phyloP scores from a whole-genome alignment of 306 rosid genomes.

The Ceratonia siliqua region DNA sequence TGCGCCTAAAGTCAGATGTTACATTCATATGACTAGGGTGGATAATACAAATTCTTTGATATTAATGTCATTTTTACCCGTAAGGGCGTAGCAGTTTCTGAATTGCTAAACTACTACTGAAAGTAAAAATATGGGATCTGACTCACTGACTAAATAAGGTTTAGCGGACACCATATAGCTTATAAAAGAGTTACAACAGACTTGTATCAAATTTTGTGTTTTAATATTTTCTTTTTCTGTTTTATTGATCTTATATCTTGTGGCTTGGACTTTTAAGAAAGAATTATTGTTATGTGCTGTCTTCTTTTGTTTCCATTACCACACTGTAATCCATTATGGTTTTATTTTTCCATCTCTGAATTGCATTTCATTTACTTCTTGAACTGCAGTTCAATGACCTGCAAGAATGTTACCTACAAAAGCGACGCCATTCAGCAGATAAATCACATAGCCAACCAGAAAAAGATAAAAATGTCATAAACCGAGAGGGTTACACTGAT shows the following conservation, averaged over 20 bases:
- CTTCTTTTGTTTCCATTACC: background rate
- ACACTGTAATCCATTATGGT: slow-evolving; percentile 18
- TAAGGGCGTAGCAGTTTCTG: background rate
- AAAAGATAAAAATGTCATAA: slow-evolving; percentile 56
- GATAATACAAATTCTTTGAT: background rate
- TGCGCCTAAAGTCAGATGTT: background rate
- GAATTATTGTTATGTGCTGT: slow-evolving; percentile 6
- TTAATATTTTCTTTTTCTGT: background rate
- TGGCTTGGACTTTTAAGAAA: background rate
- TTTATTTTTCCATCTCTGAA: slow-evolving; percentile 14
- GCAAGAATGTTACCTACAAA: slow-evolving; percentile 97
- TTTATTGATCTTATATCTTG: slow-evolving; percentile 1
- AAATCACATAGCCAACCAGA: slow-evolving; percentile 62
- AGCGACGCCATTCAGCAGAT: slow-evolving; percentile 70
- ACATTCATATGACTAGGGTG: background rate
- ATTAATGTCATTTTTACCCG: background rate
- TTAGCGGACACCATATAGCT: slow-evolving; percentile 7
- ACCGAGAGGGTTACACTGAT: slow-evolving; percentile 71
- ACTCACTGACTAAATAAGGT: background rate
- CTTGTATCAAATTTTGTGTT: slow-evolving; percentile 9
- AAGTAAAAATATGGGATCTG: background rate
- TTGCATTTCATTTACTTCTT: slow-evolving; percentile 31
- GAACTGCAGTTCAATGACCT: slow-evolving; percentile 80
- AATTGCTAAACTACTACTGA: slow-evolving; percentile 24
- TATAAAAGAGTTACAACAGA: background rate